Percentiles rank a stretch among this genome's conserved stretches.
These are phyloP conservation scores for Boletus sp. DNA, from an alignment of 768 basidiomycete genomes.

Conservation along the genomic window DNA sequence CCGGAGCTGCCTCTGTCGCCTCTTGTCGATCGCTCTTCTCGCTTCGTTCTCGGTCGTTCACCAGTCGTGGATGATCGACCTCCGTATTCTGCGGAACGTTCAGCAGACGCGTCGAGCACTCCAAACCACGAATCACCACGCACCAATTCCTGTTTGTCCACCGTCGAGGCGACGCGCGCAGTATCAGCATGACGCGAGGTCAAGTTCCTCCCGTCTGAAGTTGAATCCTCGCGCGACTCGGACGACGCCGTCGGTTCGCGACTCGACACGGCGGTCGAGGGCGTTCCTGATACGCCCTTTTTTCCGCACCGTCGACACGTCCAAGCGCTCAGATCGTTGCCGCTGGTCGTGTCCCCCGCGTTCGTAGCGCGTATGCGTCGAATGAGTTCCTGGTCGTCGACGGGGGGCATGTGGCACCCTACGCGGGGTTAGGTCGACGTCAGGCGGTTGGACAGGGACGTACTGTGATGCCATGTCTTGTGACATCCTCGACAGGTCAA, in stretches of 20 bases:
- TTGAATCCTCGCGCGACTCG: not conserved
- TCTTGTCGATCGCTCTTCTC: not conserved
- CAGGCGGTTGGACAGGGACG: not conserved
- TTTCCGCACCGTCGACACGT: conserved; percentile 31
- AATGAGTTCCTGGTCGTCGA: conserved; percentile 27
- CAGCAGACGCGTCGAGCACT: not conserved
- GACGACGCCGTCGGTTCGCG: conserved; percentile 9
- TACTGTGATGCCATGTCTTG: conserved; percentile 37
- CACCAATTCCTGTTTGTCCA: conserved; percentile 10
- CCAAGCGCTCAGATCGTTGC: conserved; percentile 26
- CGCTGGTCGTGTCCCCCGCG: conserved; percentile 14
- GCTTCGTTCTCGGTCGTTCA: not conserved
- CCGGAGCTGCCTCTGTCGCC: not conserved
- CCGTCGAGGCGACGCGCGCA: not conserved
- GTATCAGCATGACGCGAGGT: not conserved
- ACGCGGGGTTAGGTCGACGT: not conserved
- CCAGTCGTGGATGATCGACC: not conserved
- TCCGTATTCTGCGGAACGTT: conserved; percentile 5
- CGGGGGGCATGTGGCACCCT: conserved; percentile 35
- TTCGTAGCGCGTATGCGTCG: conserved; percentile 25
- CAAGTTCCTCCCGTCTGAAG: not conserved
- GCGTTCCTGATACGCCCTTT: conserved; percentile 8
- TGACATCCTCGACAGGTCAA: conserved; percentile 34
- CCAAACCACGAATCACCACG: not conserved
- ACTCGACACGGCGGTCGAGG: conserved; percentile 2